phyloP scores from a whole-genome alignment of 331 rosid genomes.

The Quercus tomentella region DNA sequence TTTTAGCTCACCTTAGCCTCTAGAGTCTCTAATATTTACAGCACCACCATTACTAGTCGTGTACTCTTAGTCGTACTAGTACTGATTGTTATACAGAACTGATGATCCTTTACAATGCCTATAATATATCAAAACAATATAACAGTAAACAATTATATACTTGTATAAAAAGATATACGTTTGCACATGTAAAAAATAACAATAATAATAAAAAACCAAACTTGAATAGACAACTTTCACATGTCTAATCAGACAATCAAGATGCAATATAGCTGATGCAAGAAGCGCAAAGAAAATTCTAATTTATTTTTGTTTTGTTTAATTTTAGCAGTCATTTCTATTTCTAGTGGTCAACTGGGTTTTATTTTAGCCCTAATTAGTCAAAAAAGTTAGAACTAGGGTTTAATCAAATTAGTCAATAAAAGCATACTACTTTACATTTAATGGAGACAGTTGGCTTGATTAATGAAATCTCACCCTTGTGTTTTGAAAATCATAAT shows the following conservation, averaged over 20 bases:
- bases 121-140: neutral
- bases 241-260: neutral
- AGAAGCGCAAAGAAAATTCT: no score
- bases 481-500: no score
- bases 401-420: no score
- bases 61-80: neutral
- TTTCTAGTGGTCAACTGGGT: no score
- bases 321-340: no score
- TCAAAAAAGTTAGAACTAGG: no score
- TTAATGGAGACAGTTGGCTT: no score
- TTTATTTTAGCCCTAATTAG: no score
- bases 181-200: neutral
- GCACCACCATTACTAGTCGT: neutral
- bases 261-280: neutral
- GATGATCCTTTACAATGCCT: neutral
- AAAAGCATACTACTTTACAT: no score
- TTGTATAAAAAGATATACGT: neutral
- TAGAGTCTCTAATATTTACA: neutral
- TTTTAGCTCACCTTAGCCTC: slow-evolving; percentile 18
- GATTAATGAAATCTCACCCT: no score
- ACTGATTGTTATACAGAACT: neutral
- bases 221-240: neutral
- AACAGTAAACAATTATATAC: neutral
- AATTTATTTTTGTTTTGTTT: no score
- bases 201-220: neutral